These are phyloP conservation scores for Cladobotryum mycophilum DNA, from an alignment of 2,329 filamentous ascomycete species.

Conservation along the genomic window DNA sequence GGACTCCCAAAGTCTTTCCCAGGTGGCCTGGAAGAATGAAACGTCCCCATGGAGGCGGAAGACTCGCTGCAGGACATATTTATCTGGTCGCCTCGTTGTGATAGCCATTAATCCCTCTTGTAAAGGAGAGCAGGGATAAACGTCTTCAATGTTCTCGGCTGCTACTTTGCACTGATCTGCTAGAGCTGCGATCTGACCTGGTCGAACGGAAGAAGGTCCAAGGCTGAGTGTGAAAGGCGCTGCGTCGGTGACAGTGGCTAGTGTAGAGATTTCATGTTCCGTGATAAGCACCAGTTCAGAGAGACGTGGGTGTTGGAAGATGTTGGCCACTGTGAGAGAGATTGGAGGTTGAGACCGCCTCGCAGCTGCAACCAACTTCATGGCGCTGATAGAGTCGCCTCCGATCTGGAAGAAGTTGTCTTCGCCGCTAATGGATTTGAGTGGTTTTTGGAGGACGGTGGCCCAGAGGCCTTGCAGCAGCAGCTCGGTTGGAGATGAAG, in stretches of 20 bases:
- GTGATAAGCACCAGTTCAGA: not conserved
- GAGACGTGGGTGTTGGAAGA: constrained; percentile 1
- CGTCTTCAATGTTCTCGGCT: constrained; percentile 5
- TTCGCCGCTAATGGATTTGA: not conserved
- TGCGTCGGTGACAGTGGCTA: not conserved
- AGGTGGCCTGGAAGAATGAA: not conserved
- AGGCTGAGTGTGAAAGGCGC: not conserved
- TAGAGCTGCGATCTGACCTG: not conserved
- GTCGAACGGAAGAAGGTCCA: not conserved
- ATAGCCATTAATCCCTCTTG: constrained; percentile 4
- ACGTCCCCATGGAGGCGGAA: constrained; percentile 3
- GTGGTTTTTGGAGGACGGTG: not conserved
- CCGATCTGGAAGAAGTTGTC: not conserved
- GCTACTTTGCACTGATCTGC: constrained; percentile 3
- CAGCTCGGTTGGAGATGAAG: not conserved
- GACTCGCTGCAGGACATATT: constrained; percentile 2
- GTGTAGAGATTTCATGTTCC: not conserved
- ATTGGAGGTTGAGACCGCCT: not conserved
- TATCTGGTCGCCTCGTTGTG: not conserved
- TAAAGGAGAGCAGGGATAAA: constrained; percentile 2
- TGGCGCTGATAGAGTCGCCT: not conserved
- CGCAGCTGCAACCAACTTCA: not conserved
- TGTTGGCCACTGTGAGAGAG: not conserved
- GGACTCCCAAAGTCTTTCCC: not conserved
- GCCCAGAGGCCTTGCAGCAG: not conserved